These are phyloP conservation scores for Cupressus sempervirens DNA, from an alignment of 75 land plant genomes.

Conservation along the genomic window DNA sequence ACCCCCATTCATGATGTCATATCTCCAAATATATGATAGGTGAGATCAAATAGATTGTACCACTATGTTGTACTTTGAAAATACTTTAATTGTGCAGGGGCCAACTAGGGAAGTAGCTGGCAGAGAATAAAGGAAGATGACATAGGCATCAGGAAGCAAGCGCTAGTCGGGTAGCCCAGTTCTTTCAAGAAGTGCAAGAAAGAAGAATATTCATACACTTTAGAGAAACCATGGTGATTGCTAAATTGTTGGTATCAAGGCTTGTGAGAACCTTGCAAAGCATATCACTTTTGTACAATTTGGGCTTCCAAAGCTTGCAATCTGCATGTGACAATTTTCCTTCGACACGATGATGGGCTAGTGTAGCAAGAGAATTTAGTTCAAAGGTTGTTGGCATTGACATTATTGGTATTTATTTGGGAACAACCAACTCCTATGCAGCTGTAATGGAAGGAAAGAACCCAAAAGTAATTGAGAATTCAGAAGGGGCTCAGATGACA, in stretches of 20 bases:
- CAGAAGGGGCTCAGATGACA: conserved; percentile 62
- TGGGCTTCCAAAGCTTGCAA: neutral
- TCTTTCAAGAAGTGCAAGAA: neutral
- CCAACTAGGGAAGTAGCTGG: no score
- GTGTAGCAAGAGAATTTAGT: conserved; percentile 17
- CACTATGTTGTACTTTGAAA: no score
- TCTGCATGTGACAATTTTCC: neutral
- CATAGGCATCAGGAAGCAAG: no score
- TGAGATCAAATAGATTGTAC: no score
- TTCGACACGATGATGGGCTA: neutral
- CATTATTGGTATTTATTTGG: conserved; percentile 57
- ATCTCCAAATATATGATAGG: no score
- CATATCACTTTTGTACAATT: neutral
- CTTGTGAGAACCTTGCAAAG: neutral
- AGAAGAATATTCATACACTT: neutral
- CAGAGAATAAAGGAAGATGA: no score
- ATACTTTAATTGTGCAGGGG: no score
- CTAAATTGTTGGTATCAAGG: neutral
- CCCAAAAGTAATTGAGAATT: conserved; percentile 58
- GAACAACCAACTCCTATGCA: conserved; percentile 53
- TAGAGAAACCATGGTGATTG: neutral
- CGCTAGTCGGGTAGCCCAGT: neutral
- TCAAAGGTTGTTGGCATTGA: conserved; percentile 52
- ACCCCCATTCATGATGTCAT: no score
- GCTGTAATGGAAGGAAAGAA: conserved; percentile 66